Percentiles rank a stretch among this genome's conserved stretches.
Conservation (phyloP, 164 flowering plant genomes). For the Berberis vulgaris region DNA sequence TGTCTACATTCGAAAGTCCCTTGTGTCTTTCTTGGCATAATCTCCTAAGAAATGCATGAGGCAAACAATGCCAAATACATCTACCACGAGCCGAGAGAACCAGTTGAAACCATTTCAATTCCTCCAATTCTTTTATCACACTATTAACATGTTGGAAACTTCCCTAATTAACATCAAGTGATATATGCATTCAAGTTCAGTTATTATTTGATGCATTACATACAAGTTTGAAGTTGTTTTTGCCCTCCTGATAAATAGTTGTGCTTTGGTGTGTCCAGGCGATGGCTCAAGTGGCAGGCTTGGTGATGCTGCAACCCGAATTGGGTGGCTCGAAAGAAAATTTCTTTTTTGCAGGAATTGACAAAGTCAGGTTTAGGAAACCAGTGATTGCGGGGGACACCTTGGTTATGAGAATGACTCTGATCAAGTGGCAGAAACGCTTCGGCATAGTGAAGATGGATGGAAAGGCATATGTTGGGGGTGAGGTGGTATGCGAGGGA, state of each 20-base stretch:
- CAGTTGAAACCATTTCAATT: too few species aligned
- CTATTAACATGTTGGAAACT: too few species aligned
- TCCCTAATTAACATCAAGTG: too few species aligned
- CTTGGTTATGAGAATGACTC: constrained; percentile 88
- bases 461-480: constrained; percentile 94
- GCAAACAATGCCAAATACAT: too few species aligned
- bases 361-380: constrained; percentile 89
- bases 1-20: too few species aligned
- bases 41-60: too few species aligned
- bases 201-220: too few species aligned
- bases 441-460: constrained; percentile 92
- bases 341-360: constrained; percentile 97
- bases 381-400: constrained; percentile 96
- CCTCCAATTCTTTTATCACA: too few species aligned
- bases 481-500: constrained; percentile 88
- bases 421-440: constrained; percentile 65
- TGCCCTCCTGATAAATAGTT: not conserved
- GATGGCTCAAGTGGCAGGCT: constrained; percentile 97
- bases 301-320: constrained; percentile 94
- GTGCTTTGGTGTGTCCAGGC: constrained; percentile 43
- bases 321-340: constrained; percentile 81
- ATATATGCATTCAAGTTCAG: too few species aligned
- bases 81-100: too few species aligned
- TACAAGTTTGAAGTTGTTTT: not conserved
- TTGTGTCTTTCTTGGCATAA: too few species aligned